A percentile compares a stretch with the other conserved stretches of the same genome.
Conservation (phyloP, 768 basidiomycete genomes). For the Phylloporus scabripes region DNA sequence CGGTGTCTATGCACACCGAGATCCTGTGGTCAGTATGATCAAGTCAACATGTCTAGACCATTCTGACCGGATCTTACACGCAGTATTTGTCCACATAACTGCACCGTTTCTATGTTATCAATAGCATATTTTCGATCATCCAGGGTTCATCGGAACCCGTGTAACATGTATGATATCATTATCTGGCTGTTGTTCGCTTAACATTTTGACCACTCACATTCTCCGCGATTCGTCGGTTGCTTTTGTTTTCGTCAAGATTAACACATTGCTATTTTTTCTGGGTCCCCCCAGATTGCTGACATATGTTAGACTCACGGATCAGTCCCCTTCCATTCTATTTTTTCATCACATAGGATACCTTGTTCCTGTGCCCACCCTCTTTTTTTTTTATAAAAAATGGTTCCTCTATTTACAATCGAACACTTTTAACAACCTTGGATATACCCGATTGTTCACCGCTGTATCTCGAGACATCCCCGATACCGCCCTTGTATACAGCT, state of each 20-base stretch:
- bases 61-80: constrained; percentile 8
- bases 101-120: constrained; percentile 18
- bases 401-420: constrained; percentile 45
- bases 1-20: constrained; percentile 14
- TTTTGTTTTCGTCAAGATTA: not conserved
- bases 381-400: not conserved
- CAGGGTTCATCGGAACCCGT: constrained; percentile 9
- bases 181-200: constrained; percentile 10
- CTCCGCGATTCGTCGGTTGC: not conserved
- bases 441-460: constrained; percentile 93
- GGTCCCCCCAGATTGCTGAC: constrained; percentile 2
- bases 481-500: constrained; percentile 88
- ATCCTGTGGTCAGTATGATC: constrained; percentile 15
- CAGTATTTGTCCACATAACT: constrained; percentile 26
- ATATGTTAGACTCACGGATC: constrained; percentile 11
- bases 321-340: not conserved
- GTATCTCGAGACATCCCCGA: constrained; percentile 69
- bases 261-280: constrained; percentile 20
- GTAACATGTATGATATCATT: constrained; percentile 26
- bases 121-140: constrained; percentile 20
- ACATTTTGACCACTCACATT: constrained; percentile 7
- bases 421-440: constrained; percentile 82
- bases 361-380: constrained; percentile 7
- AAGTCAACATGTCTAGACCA: not conserved
- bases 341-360: constrained; percentile 11